Evolutionary conservation across 495 filamentous ascomycete species (phyloP).

Genomic region (Emericellopsis terricola): DNA sequence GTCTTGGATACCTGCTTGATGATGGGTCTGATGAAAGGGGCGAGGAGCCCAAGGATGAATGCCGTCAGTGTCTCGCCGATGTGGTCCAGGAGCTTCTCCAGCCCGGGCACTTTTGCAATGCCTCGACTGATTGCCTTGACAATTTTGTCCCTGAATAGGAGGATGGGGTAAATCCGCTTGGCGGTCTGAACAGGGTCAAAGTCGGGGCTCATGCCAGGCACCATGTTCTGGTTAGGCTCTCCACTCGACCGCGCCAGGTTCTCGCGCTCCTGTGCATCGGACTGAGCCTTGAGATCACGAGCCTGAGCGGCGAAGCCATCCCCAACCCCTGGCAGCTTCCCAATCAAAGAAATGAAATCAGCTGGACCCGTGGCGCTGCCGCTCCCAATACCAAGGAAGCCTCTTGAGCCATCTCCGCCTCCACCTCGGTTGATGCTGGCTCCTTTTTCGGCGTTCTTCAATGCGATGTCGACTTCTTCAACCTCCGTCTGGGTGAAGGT

Average conservation of each 20-base stretch:
- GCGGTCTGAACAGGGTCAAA: constrained; percentile 73
- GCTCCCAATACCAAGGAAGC: constrained; percentile 6
- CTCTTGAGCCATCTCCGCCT: constrained; percentile 19
- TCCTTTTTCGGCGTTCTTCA: constrained; percentile 34
- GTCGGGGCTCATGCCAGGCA: constrained; percentile 51
- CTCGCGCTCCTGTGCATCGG: constrained; percentile 54
- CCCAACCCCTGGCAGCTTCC: constrained; percentile 62
- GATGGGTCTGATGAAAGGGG: constrained; percentile 78
- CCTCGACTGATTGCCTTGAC: constrained; percentile 65
- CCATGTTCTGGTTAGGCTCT: constrained; percentile 23
- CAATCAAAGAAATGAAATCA: constrained; percentile 52
- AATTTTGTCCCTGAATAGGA: constrained; percentile 85
- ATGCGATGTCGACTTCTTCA: constrained; percentile 65
- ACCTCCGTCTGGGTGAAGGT: constrained; percentile 93
- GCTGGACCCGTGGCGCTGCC: background rate
- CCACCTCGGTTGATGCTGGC: constrained; percentile 20
- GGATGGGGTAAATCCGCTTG: constrained; percentile 79
- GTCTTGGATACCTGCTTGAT: constrained; percentile 71
- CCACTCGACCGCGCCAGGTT: constrained; percentile 20
- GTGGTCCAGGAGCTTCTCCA: constrained; percentile 71
- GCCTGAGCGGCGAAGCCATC: constrained; percentile 59
- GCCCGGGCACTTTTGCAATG: constrained; percentile 81
- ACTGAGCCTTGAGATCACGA: constrained; percentile 49
- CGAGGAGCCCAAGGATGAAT: constrained; percentile 75
- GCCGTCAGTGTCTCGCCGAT: constrained; percentile 82